These are phyloP conservation scores for Galeopsis tetrahit DNA, from an alignment of 257 asterid species.

Conservation along the genomic window DNA sequence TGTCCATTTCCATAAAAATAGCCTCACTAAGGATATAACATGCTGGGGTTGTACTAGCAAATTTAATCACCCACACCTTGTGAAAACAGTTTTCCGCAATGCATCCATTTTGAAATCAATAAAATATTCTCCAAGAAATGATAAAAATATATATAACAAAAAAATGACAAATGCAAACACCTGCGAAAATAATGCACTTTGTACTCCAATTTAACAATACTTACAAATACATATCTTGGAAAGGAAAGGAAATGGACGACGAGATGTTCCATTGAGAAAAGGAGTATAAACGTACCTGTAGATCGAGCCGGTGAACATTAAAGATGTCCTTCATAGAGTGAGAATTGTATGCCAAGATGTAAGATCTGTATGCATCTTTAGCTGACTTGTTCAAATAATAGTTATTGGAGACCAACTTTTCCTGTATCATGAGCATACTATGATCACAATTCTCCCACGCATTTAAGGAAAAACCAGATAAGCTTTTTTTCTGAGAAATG, in stretches of 20 bases:
- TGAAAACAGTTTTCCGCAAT: not conserved
- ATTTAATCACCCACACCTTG: not conserved
- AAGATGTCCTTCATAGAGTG: slow-evolving; percentile 96
- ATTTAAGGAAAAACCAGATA: slow-evolving; percentile 4
- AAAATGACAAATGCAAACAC: not conserved
- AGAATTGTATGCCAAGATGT: slow-evolving; percentile 83
- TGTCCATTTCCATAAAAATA: not conserved
- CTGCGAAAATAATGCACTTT: not conserved
- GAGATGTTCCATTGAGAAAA: not conserved
- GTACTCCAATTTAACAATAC: not conserved
- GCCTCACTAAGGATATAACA: not conserved
- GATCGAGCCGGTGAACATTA: slow-evolving; percentile 81
- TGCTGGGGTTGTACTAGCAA: not conserved
- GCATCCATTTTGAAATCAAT: not conserved
- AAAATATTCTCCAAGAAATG: not conserved
- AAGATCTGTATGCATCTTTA: slow-evolving; percentile 91
- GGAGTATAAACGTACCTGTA: slow-evolving; percentile 56
- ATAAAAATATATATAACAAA: not conserved
- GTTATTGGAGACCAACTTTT: slow-evolving; percentile 68
- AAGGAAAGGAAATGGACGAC: not conserved
- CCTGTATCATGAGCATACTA: slow-evolving; percentile 51
- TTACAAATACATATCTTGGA: not conserved
- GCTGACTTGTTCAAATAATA: slow-evolving; percentile 83
- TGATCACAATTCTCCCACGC: not conserved
- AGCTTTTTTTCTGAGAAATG: not conserved